A percentile compares a stretch with the other conserved stretches of the same genome.
Evolutionary conservation across 768 basidiomycete genomes (phyloP).

Genomic region (Hirschioporus abietinus): DNA sequence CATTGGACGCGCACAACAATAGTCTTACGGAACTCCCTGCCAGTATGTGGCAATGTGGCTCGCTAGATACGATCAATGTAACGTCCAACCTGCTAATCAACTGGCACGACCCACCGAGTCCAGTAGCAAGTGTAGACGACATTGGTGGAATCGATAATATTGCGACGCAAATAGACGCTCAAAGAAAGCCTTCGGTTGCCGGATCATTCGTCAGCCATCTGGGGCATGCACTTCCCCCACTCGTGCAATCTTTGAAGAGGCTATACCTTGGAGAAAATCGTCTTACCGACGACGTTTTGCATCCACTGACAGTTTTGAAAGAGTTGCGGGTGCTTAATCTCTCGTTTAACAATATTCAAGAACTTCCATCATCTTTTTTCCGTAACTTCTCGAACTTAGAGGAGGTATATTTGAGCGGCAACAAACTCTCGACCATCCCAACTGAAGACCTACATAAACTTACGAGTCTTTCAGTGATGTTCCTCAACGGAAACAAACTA

Average conservation of each 20-base stretch:
- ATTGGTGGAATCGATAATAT: constrained; percentile 5
- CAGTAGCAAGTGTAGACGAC: constrained; percentile 18
- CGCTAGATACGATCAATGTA: constrained; percentile 68
- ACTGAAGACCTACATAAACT: constrained; percentile 81
- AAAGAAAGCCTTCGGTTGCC: constrained; percentile 41
- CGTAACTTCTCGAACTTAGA: constrained; percentile 63
- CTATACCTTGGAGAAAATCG: constrained; percentile 90
- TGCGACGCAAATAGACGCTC: constrained; percentile 17
- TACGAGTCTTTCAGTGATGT: constrained; percentile 64
- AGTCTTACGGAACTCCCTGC: constrained; percentile 70
- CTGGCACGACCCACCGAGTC: constrained; percentile 61
- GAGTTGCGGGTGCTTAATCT: constrained; percentile 82
- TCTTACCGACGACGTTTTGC: constrained; percentile 74
- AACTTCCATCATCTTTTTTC: constrained; percentile 77
- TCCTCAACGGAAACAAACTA: constrained; percentile 90
- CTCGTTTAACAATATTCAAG: constrained; percentile 91
- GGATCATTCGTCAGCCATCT: constrained; percentile 18
- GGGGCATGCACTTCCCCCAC: constrained; percentile 40
- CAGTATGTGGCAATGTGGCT: constrained; percentile 79
- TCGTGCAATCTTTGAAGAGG: constrained; percentile 66
- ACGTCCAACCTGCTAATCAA: constrained; percentile 80
- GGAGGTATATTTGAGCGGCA: constrained; percentile 93
- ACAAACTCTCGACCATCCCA: constrained; percentile 84
- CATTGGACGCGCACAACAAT: constrained; percentile 89
- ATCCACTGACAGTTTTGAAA: constrained; percentile 66